phyloP scores from a whole-genome alignment of 1,139 yeast species.

The Lodderomyces pseudojiufengensis region DNA sequence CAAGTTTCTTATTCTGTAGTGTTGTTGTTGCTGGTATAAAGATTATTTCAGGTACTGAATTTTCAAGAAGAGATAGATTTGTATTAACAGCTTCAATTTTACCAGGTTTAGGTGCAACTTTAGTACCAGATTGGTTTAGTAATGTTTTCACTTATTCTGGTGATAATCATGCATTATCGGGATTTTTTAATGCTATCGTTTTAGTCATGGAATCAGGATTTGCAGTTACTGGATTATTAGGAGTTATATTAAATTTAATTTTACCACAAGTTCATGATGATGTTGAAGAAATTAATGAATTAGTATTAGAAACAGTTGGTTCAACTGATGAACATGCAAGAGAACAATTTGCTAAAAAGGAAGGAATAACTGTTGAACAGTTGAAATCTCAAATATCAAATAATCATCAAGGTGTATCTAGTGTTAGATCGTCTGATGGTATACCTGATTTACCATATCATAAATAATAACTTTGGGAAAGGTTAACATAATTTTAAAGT shows the following conservation, averaged over 20 bases:
- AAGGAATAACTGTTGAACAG: conserved; percentile 27
- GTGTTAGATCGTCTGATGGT: conserved; percentile 9
- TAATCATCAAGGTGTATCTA: conserved; percentile 11
- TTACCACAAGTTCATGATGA: conserved; percentile 73
- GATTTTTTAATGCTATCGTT: conserved; percentile 75
- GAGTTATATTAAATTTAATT: conserved; percentile 64
- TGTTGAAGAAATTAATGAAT: conserved; percentile 48
- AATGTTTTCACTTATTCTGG: conserved; percentile 76
- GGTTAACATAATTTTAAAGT: no score
- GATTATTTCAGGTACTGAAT: conserved; percentile 69
- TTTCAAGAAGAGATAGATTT: conserved; percentile 85
- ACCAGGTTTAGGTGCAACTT: conserved; percentile 75
- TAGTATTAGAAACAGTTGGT: conserved; percentile 45
- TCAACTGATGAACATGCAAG: conserved; percentile 42
- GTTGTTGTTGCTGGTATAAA: conserved; percentile 88
- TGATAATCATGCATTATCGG: conserved; percentile 54
- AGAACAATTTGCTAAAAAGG: conserved; percentile 36
- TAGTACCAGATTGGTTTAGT: conserved; percentile 75
- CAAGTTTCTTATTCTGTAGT: conserved; percentile 80
- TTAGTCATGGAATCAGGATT: conserved; percentile 87
- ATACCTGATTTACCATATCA: no score
- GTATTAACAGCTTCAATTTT: conserved; percentile 71
- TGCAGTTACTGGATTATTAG: conserved; percentile 77
- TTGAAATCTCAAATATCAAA: conserved; percentile 9
- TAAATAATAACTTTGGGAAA: no score